Evolutionary conservation across 805 yeast genomes (phyloP).

Genomic region (Ogataea saltuana): DNA sequence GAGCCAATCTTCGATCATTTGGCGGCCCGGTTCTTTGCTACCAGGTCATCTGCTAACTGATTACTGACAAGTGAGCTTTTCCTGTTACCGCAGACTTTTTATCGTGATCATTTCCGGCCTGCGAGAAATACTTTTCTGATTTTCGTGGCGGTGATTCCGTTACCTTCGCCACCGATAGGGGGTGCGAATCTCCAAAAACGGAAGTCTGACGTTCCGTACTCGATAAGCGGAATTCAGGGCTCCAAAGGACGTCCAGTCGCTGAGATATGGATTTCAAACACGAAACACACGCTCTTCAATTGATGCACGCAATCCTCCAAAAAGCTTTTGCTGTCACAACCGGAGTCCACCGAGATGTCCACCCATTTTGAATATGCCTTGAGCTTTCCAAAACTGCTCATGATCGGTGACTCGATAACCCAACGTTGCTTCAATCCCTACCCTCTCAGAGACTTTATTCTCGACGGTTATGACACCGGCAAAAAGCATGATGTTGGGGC

Average conservation of each 20-base stretch:
- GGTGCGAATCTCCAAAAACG: neutral
- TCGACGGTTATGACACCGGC: slow-evolving; percentile 20
- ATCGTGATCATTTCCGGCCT: neutral
- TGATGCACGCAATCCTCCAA: too few relatives aligned
- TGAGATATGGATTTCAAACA: too few relatives aligned
- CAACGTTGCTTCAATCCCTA: slow-evolving; percentile 28
- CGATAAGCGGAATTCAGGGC: too few relatives aligned
- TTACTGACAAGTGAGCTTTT: neutral
- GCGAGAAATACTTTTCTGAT: neutral
- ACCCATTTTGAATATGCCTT: slow-evolving; percentile 23
- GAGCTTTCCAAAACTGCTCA: slow-evolving; percentile 23
- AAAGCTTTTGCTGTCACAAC: too few relatives aligned
- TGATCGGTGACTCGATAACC: slow-evolving; percentile 36
- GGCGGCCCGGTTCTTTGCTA: too few relatives aligned
- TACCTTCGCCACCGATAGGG: neutral
- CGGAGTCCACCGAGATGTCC: too few relatives aligned
- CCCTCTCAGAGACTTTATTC: slow-evolving; percentile 22
- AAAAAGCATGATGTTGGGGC: neutral
- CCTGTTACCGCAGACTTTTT: neutral
- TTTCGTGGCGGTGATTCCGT: neutral
- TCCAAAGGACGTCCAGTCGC: too few relatives aligned
- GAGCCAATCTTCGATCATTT: slow-evolving; percentile 49
- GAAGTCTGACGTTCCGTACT: too few relatives aligned
- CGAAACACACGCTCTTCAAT: neutral
- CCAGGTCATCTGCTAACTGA: neutral